Evolutionary conservation across 108 stramenopile genomes (phyloP), one percentile per base, ranked within the genome.

Genomic region (Cyclotella sp.): DNA sequence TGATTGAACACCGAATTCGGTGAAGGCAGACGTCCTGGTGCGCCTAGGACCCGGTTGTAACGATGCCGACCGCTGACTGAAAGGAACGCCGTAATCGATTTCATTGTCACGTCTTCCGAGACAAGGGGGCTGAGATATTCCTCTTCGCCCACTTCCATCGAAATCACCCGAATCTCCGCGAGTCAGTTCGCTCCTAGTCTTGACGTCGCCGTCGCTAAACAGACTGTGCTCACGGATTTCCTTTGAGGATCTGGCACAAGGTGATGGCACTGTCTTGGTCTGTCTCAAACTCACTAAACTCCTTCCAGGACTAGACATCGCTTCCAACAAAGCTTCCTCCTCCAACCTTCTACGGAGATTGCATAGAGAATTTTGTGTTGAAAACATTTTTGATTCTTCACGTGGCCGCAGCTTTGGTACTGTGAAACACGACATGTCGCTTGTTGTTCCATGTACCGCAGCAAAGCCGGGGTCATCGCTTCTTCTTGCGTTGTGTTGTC

Each of bases 291-390:
- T 19, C 0, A 7, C 26, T 41, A 9, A 4, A 24, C 43, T 59
- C 42, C 40, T 67, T 42, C 65, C 58, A 18, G 67, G 68, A 28
- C 58, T 65, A 6, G 68, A 39, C 76, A 77, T 69, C 19, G 54
- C 76, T 49, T 75, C 74, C 41, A 55, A 57, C 3, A 75, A 21
- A 10, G 74, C 65, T 9, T 43, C 51, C 41, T 69, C 47, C 41
- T 77, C 44, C 16, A 67, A 18, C 61, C 51, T 77, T 18, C 26
- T 65, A 65, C 64, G 43, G 11, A 47, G 11, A 65, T 9, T 44
- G 46, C 44, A 45, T 65, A 19, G 18, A 14, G 30, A 19, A 40
- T 40, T 1, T 8, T 41, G 2, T 34, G 34, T 41, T 63, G 61
- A 41, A 63, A 9, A 19, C 2, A 8, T 3, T 41, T 14, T 22